Percentiles rank a stretch among this genome's conserved stretches.
These are phyloP conservation scores for Pleurotus ostreatus DNA, from an alignment of 768 basidiomycete species.

Conservation along the genomic window DNA sequence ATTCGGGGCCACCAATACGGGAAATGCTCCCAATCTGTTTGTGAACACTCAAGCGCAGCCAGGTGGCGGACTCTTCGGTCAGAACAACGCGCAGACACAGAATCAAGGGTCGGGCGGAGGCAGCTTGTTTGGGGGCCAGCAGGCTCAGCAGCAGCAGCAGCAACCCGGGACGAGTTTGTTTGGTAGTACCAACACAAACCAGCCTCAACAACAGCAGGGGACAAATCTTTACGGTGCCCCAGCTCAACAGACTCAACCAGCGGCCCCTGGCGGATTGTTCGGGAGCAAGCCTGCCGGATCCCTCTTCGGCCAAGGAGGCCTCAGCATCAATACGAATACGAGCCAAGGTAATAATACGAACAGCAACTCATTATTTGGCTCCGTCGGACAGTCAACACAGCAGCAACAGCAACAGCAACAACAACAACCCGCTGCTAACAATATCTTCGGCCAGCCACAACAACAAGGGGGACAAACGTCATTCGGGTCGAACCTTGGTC, in stretches of 20 bases:
- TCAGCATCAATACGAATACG: constrained; percentile 23
- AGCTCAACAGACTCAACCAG: constrained; percentile 16
- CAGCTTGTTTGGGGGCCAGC: constrained; percentile 20
- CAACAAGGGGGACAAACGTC: constrained; percentile 21
- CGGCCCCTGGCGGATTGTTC: constrained; percentile 21
- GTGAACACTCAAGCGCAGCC: constrained; percentile 1
- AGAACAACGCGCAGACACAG: constrained; percentile 9
- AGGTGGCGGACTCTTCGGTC: constrained; percentile 9
- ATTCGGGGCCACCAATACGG: constrained; percentile 3
- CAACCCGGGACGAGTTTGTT: constrained; percentile 11
- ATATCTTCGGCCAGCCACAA: constrained; percentile 23
- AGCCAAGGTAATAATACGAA: constrained; percentile 17
- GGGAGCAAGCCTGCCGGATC: constrained; percentile 27
- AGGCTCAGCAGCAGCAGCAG: neutral
- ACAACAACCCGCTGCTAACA: constrained; percentile 17
- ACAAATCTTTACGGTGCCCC: constrained; percentile 20
- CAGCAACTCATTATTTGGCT: constrained; percentile 21
- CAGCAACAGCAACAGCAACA: constrained; percentile 22
- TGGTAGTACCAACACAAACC: constrained; percentile 9
- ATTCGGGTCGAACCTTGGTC: constrained; percentile 23
- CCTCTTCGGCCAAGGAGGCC: constrained; percentile 15
- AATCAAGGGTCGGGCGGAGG: constrained; percentile 15
- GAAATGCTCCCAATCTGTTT: constrained; percentile 3
- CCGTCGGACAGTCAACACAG: constrained; percentile 16
- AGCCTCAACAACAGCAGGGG: constrained; percentile 21